Evolutionary conservation across 75 land plant species (phyloP), one percentile per base, ranked within the genome.

Genomic region (Pseudotsuga menziesii): DNA sequence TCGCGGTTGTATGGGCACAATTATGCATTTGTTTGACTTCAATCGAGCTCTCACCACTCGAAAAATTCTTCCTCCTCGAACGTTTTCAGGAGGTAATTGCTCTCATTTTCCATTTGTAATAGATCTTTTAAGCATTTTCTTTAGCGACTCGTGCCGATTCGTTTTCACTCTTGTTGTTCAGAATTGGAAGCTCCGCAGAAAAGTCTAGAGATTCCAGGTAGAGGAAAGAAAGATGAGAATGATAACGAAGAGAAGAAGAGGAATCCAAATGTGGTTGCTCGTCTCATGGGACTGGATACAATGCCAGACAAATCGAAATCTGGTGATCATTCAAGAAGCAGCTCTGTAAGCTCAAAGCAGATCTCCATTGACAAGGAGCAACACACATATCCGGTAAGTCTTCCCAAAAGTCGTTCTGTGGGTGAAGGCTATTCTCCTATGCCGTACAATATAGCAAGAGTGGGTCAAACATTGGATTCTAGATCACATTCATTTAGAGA

Each of bases 221-320:
- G 5, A 14, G 69, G 19, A 64, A 35, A 0, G 17, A 29, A 32
- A 26, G 12, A 7, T 15, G 35, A 16, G 11, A 14, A 14, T 12
- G 16, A 64, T 64, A 35, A 35, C 17, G 69, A 27, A 27, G 69
- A 64, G 71, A 81, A 64, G 52, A 57, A 52, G 52, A 29, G 75
- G 11, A 19, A 61, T 17, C 64, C 80, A n/a, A 81, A 81, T 77
- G 83, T 81, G 36, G 72, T 81, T 16, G 83, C 83, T 36, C 56
- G 83, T 15, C 81, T 81, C 17, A 81, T 81, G 83, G 83, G 83
- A 13, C 23, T 81, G 36, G 83, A 81, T 4, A 29, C 72, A 14
- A 27, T 80, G 57, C 72, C 79, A 75, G 60, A 3, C 14, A 70
- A 59, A 52, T n/a, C 55, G 22, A 70, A 25, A 29, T 13, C 20